phyloP scores from a whole-genome alignment of 78 protist species.

The Dictyostelium capitatum region DNA sequence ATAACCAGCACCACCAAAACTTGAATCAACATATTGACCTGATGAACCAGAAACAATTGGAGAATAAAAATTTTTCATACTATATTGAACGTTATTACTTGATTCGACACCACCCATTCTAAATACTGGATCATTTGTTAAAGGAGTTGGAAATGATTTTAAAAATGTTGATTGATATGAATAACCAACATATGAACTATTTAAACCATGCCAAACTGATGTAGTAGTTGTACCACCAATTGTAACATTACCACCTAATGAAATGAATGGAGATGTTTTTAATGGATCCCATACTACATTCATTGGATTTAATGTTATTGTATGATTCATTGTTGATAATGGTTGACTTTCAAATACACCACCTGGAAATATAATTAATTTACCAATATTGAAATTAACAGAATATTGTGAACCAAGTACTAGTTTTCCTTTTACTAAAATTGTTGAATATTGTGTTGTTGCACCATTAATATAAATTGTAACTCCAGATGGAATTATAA shows the following conservation, averaged over 20 bases:
- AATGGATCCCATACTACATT: neutral
- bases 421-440: neutral
- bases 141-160: neutral
- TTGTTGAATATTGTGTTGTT: neutral
- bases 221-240: neutral
- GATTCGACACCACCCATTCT: neutral
- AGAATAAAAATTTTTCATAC: neutral
- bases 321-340: neutral
- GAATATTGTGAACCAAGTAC: neutral
- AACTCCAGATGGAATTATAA: neutral
- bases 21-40: neutral
- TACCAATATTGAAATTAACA: neutral
- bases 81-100: neutral
- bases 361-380: neutral
- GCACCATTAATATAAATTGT: neutral
- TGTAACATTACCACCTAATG: neutral
- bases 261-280: neutral
- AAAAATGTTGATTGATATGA: neutral
- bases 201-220: neutral
- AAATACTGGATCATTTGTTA: neutral
- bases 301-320: neutral
- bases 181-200: neutral
- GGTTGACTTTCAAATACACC: constrained; percentile 22
- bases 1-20: neutral
- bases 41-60: too few species aligned